These are phyloP conservation scores for Penicillium digitatum DNA, from an alignment of 2,329 filamentous ascomycete genomes.

Conservation along the genomic window DNA sequence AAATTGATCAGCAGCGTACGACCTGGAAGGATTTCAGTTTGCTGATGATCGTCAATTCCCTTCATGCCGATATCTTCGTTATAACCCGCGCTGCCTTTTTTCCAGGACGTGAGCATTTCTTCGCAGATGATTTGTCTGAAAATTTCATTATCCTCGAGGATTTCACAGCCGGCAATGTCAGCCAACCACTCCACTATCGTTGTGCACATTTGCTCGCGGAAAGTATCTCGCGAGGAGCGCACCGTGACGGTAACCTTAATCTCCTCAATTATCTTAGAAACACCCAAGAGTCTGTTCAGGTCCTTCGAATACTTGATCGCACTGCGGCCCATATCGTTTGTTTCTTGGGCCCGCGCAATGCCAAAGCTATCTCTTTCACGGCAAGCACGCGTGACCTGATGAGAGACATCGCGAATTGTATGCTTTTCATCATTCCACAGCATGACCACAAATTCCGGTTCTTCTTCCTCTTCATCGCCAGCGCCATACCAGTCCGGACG, in stretches of 20 bases:
- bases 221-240: constrained; percentile 87
- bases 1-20: constrained; percentile 41
- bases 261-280: constrained; percentile 83
- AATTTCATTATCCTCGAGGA: constrained; percentile 74
- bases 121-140: constrained; percentile 81
- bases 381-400: constrained; percentile 88
- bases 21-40: constrained; percentile 50
- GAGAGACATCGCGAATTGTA: constrained; percentile 82
- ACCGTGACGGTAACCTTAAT: constrained; percentile 97
- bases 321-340: constrained; percentile 81
- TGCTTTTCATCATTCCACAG: constrained; percentile 99
- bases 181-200: constrained; percentile 93
- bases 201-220: constrained; percentile 97
- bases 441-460: constrained; percentile 75
- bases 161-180: constrained; percentile 85
- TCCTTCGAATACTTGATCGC: constrained; percentile 73
- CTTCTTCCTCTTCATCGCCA: constrained; percentile 58
- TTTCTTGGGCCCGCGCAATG: constrained; percentile 73
- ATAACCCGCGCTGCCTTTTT: constrained; percentile 74
- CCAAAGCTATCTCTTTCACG: constrained; percentile 67
- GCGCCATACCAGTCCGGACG: constrained; percentile 68
- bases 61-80: constrained; percentile 73
- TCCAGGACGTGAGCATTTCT: constrained; percentile 84
- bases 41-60: constrained; percentile 77
- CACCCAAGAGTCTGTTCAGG: constrained; percentile 67